Percentiles rank a stretch among this genome's conserved stretches.
These are phyloP conservation scores for Xylaria curta DNA, from an alignment of 495 filamentous ascomycete genomes.

Conservation along the genomic window DNA sequence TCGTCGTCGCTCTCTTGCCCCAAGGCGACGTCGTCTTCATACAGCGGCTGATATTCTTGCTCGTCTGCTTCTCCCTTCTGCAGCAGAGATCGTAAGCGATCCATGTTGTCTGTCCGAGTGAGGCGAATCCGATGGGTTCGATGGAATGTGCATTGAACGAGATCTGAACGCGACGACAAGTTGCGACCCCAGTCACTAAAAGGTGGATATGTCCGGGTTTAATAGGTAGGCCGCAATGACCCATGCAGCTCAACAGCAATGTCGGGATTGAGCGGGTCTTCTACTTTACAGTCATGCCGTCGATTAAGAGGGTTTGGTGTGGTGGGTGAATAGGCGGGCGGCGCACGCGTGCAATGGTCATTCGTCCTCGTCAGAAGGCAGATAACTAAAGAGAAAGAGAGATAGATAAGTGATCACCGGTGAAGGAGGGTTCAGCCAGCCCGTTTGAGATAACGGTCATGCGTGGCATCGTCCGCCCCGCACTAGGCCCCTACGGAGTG, in stretches of 20 bases:
- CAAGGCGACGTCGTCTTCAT: constrained; percentile 44
- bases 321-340: not conserved
- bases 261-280: not conserved
- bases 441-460: constrained; percentile 12
- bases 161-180: not conserved
- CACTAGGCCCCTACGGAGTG: not conserved
- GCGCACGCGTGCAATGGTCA: constrained; percentile 3
- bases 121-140: constrained; percentile 4
- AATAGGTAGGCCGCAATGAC: constrained; percentile 2
- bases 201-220: constrained; percentile 19
- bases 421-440: constrained; percentile 11
- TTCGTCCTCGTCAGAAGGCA: constrained; percentile 13
- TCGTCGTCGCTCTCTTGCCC: constrained; percentile 35
- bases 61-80: constrained; percentile 43
- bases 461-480: constrained; percentile 4
- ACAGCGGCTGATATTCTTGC: constrained; percentile 64
- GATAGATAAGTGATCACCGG: constrained; percentile 18
- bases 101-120: constrained; percentile 43
- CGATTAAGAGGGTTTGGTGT: not conserved
- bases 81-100: constrained; percentile 57
- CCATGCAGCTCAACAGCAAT: not conserved
- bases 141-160: constrained; percentile 5
- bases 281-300: not conserved
- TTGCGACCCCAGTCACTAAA: not conserved
- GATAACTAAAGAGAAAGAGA: not conserved